Base-by-base conservation (phyloP, 2,329 filamentous ascomycete species). In the Ophiostoma populinum region DNA sequence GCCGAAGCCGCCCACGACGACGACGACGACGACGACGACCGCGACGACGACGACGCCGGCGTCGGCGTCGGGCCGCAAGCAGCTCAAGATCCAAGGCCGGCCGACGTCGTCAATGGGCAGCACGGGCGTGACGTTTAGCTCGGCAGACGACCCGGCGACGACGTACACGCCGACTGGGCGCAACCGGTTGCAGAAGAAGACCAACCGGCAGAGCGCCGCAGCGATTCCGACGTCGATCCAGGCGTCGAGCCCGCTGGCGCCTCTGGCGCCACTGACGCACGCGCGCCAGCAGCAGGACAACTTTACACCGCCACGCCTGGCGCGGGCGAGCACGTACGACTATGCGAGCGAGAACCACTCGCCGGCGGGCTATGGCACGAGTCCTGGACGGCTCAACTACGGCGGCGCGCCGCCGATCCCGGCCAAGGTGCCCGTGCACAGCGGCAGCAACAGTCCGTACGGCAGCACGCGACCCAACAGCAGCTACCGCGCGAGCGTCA, bases 121-220 rank as follows among this genome's bases (percentile, higher is more conserved):
- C 18, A 43, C 49, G 8, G 53, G 55, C 2, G 40, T 51, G 6
- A 46, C 49, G 0, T 42, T 45, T 12, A 47, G 52, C 17, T 54
- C 57, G 35, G 49, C 54, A 35, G 40, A 58, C 40, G 34, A 55
- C 10, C 46, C 49, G 10, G 47, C 41, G 15, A 49, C 51, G 12
- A 46, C 22, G 21, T 37, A 33, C 32, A 45, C 39, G 46, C 49
- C 16, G 52, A 52, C 27, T 50, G 62, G 61, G 7, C 65, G 70
- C 8, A 73, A 68, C 45, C 64, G 72, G 11, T 56, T 80, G n/a
- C 70, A 76, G 47, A 80, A 79, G 58, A 77, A 73, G 49, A 45
- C 53, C 20, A 61, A 60, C 40, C 62, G 61, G 24, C 55, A 52
- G 13, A 61, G 63, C 11, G 19, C 16, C 7, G 20, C 36, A 13